Percentiles rank a stretch among this genome's conserved stretches.
Conservation (phyloP, 371 early-diverging fungal genomes). For the Dichotomocladium elegans region DNA sequence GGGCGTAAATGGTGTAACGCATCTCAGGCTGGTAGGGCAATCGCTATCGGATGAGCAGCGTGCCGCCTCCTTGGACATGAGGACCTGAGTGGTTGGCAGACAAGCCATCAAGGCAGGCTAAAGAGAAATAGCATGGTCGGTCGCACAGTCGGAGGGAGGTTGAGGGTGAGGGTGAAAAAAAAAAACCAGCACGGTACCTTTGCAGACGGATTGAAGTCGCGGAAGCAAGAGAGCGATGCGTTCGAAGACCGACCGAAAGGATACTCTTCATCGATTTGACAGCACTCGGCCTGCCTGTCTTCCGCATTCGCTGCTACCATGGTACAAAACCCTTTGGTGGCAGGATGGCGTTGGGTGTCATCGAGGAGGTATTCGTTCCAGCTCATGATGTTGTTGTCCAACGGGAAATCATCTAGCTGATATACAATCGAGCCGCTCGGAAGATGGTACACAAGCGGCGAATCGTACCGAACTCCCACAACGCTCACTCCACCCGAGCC, state of each 20-base stretch:
- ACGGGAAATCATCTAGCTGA: conserved; percentile 44
- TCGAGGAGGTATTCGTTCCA: conserved; percentile 48
- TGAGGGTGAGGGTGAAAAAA: background rate
- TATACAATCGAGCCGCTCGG: conserved; percentile 44
- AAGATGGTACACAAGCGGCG: conserved; percentile 52
- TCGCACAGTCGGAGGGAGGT: too few species aligned
- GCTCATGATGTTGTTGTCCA: conserved; percentile 39
- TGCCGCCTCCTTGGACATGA: conserved; percentile 25
- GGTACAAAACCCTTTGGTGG: conserved; percentile 41
- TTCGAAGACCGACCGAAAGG: conserved; percentile 55
- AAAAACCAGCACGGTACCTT: background rate
- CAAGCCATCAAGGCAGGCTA: conserved; percentile 19
- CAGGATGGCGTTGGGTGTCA: conserved; percentile 15
- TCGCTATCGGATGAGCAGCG: conserved; percentile 35
- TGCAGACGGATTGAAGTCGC: conserved; percentile 13
- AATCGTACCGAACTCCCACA: conserved; percentile 49
- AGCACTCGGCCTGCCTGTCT: conserved; percentile 43
- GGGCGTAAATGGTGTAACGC: conserved; percentile 61
- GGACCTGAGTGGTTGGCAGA: conserved; percentile 28
- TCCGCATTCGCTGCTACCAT: background rate
- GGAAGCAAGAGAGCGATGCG: conserved; percentile 47
- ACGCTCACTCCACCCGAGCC: conserved; percentile 59
- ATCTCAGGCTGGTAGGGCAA: conserved; percentile 22
- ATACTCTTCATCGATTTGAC: conserved; percentile 39
- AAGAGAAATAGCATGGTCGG: too few species aligned